phyloP scores from a whole-genome alignment of 768 basidiomycete genomes.

The Lactifluus rugatus region DNA sequence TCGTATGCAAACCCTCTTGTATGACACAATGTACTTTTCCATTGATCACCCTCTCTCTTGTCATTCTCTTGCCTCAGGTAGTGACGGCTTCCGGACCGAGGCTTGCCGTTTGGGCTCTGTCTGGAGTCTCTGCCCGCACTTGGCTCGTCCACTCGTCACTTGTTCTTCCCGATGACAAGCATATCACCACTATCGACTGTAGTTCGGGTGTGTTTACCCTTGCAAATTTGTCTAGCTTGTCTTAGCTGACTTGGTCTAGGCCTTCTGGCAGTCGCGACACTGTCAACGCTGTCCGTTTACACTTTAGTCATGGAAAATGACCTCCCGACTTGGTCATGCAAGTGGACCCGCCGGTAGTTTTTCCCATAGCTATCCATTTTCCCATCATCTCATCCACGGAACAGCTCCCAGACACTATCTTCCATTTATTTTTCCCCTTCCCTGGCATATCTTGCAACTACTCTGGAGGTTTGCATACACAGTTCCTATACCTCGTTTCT shows the following conservation, averaged over 20 bases:
- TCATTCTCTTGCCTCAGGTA: conserved; percentile 36
- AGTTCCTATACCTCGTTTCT: not conserved
- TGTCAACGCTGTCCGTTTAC: conserved; percentile 55
- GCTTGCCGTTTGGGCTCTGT: conserved; percentile 73
- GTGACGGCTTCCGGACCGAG: conserved; percentile 59
- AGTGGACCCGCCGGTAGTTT: conserved; percentile 59
- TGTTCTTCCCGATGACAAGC: conserved; percentile 43
- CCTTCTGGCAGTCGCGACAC: conserved; percentile 60
- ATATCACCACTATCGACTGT: conserved; percentile 57
- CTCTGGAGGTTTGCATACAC: conserved; percentile 37
- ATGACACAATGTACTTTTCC: not conserved
- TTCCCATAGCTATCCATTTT: not conserved
- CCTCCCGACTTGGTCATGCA: conserved; percentile 72
- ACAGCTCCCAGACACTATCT: conserved; percentile 41
- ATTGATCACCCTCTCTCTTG: not conserved
- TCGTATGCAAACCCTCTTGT: conserved; percentile 41
- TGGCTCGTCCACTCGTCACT: conserved; percentile 83
- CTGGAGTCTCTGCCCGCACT: conserved; percentile 47
- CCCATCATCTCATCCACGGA: conserved; percentile 1
- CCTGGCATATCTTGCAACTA: conserved; percentile 60
- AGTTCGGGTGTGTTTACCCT: conserved; percentile 48
- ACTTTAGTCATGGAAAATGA: conserved; percentile 74
- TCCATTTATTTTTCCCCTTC: conserved; percentile 64
- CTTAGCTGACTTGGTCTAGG: conserved; percentile 35
- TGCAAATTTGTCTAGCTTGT: conserved; percentile 23